phyloP scores from a whole-genome alignment of 108 stramenopile genomes.

The Skeletonema grethae region DNA sequence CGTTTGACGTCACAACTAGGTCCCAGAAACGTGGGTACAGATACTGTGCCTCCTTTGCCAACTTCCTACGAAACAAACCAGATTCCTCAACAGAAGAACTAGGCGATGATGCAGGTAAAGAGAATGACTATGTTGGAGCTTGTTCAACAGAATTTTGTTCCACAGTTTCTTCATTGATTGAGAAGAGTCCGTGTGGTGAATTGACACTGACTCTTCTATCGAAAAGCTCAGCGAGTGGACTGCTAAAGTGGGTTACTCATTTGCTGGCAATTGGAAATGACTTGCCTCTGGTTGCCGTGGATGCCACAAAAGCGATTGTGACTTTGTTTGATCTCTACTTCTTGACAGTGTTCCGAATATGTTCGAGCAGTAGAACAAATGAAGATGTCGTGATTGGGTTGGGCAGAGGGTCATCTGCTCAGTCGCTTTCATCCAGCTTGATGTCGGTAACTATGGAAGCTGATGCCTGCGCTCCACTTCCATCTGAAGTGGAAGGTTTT shows the following conservation, averaged over 20 bases:
- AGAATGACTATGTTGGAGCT: constrained; percentile 13
- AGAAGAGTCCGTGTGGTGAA: constrained; percentile 28
- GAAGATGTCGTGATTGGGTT: constrained; percentile 68
- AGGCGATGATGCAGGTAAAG: not conserved
- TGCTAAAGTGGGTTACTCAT: constrained; percentile 59
- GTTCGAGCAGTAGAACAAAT: constrained; percentile 54
- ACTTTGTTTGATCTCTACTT: constrained; percentile 78
- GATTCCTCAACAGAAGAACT: not conserved
- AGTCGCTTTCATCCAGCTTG: constrained; percentile 15
- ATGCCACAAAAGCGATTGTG: constrained; percentile 48
- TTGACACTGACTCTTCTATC: constrained; percentile 24
- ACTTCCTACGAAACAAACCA: constrained; percentile 2
- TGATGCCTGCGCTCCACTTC: constrained; percentile 70
- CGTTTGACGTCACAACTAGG: constrained; percentile 10
- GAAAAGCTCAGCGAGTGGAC: constrained; percentile 43
- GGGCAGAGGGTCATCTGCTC: constrained; percentile 9
- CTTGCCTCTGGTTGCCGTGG: constrained; percentile 60
- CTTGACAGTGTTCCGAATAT: constrained; percentile 82
- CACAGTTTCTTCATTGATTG: constrained; percentile 18
- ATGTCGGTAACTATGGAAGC: constrained; percentile 61
- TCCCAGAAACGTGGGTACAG: constrained; percentile 7
- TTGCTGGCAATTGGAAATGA: constrained; percentile 52
- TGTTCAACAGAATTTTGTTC: constrained; percentile 22
- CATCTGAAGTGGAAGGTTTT: constrained; percentile 33
- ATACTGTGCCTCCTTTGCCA: not conserved